Evolutionary conservation across 257 asterid species (phyloP), one percentile per base, ranked within the genome.

Genomic region (Scutellaria baicalensis): DNA sequence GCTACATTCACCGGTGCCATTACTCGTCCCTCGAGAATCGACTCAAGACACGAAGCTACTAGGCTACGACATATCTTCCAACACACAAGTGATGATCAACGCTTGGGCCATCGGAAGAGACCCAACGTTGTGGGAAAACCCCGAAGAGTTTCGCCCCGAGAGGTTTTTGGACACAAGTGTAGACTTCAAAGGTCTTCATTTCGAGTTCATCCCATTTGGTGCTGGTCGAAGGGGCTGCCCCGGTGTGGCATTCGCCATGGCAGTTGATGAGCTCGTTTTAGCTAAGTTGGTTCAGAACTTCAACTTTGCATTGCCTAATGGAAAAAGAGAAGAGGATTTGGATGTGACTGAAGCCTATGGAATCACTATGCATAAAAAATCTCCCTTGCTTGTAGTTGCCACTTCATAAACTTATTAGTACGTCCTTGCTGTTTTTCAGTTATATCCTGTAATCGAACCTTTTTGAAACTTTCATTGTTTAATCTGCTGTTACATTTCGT

Each of bases 221-320:
- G 76, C 86, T 0, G 95, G 92, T 1, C 52, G 89, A 45, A 80
- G 88, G 48, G 84, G 80, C 0, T 85, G 92, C 57, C 95, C 88
- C 2, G 95, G 86, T 3, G 70, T 77, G 6, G 5, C 66, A 1
- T 81, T 80, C 48, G 81, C 69, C 1, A 21, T 55, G 20, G 59
- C 63, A 0, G 48, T 72, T 1, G 69, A 11, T 43, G 92, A 83
- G 64, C 73, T 85, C 23, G 82, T 71, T 3, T 16, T 85, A 1
- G 88, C 91, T 3, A 81, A 63, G 6, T 23, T 85, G 55, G 54
- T 85, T 50, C 75, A 70, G 38, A 70, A 76, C 7, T 81, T 85
- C 59, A 47, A 78, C 57, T 79, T 79, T 23, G 59, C 38, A 27
- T 62, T 75, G 75, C 84, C 85, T 9, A 5, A 66, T 31, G 85